Evolutionary conservation across 768 basidiomycete species (phyloP), one percentile per base, ranked within the genome.

Genomic region (Erythrobasidium yunnanense): DNA sequence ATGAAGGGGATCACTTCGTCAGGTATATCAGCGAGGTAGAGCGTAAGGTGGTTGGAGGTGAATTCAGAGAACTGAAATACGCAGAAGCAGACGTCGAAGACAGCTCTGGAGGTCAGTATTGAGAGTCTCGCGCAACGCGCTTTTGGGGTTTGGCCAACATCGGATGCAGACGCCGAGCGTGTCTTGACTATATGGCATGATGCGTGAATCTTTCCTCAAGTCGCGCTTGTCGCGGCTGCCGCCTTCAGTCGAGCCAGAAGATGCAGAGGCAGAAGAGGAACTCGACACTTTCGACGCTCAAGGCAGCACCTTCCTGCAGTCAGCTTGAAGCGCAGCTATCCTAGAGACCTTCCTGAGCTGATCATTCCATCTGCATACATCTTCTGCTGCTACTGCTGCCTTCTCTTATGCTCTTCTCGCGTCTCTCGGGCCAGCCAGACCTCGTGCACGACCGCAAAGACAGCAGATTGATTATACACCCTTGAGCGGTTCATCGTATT

Each of bases 221-320:
- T 84, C 87, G 1, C 81, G 87, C 42, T 78, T 90, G 38, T 79
- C 86, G 2, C 88, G 85, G 72, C 76, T 91, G n/a, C 88, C 88
- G 4, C 73, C 75, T 17, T 70, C 85, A 83, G 81, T 15, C 73
- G 76, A 74, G 0, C 74, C 77, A 5, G 67, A 66, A 6, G 80
- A 77, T n/a, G 80, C 80, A 4, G 81, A 82, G 6, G 77, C 77
- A 4, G 80, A 77, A 73, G 84, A 83, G 67, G 80, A 79, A 8
- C 81, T 79, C 20, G 87, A 87, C 70, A 77, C 78, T 84, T 60
- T 72, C 42, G 53, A 65, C 34, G 63, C 35, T 29, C 18, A 35
- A 30, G 5, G 3, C n/a, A 30, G 30, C 29, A 25, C 49, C 29
- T 22, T 50, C 49, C 45, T 35, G 17, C 15, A 29, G 45, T 22